A percentile compares a stretch with the other conserved stretches of the same genome.
Evolutionary conservation across 495 filamentous ascomycete genomes (phyloP).

Genomic region (Podospora comata): DNA sequence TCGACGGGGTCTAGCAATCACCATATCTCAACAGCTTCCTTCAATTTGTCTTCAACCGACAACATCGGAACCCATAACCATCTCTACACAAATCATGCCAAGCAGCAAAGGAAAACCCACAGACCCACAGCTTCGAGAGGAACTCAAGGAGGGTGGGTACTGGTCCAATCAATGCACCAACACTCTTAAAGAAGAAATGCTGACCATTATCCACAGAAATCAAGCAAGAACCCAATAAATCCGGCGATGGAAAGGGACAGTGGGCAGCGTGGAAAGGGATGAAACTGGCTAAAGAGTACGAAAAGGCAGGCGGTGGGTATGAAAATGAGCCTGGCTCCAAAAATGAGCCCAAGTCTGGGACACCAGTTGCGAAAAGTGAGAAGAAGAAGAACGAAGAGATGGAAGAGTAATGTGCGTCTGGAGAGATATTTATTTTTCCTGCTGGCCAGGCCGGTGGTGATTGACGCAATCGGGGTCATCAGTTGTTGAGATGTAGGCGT

Average conservation of each 20-base stretch:
- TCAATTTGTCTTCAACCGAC: neutral
- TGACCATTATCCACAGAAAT: slow-evolving; percentile 36
- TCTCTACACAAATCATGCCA: slow-evolving; percentile 15
- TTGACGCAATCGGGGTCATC: too few species aligned
- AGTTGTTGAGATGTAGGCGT: too few species aligned
- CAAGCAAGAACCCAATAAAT: slow-evolving; percentile 53
- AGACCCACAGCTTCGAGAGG: slow-evolving; percentile 50
- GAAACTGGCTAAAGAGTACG: slow-evolving; percentile 55
- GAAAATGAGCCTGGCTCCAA: slow-evolving; percentile 52
- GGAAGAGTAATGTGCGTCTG: slow-evolving; percentile 11
- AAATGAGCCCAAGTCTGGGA: slow-evolving; percentile 50
- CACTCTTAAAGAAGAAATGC: neutral
- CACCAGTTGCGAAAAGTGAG: slow-evolving; percentile 40
- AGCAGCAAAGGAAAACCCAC: slow-evolving; percentile 52
- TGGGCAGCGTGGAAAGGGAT: slow-evolving; percentile 58
- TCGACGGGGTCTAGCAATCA: neutral
- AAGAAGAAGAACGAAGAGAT: slow-evolving; percentile 28
- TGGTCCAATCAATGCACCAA: slow-evolving; percentile 13
- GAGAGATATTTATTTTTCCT: too few species aligned
- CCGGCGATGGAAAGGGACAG: slow-evolving; percentile 52
- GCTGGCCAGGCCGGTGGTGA: too few species aligned
- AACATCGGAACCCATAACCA: neutral
- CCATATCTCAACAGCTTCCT: neutral
- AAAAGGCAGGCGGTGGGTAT: slow-evolving; percentile 51
- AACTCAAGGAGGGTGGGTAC: slow-evolving; percentile 44